Evolutionary conservation across 352 stramenopile species (phyloP).

Genomic region (Phytophthora cryptogea): DNA sequence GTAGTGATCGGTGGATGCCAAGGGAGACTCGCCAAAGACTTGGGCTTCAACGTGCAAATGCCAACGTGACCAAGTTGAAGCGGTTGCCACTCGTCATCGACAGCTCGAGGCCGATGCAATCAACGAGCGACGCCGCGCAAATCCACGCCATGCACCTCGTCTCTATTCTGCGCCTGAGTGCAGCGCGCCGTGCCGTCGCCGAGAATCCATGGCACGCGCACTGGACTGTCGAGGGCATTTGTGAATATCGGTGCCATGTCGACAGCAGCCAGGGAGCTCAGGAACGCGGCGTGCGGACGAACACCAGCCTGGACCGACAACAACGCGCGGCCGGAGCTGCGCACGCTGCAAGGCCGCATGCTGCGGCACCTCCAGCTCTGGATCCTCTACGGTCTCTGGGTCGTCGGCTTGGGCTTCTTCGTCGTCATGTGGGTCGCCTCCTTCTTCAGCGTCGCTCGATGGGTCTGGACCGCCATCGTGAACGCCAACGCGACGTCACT

Average conservation of each 20-base stretch:
- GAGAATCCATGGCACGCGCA: constrained; percentile 3
- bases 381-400: constrained; percentile 36
- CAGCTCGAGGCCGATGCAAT: constrained; percentile 13
- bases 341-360: constrained; percentile 32
- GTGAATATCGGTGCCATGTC: constrained; percentile 16
- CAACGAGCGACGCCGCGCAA: constrained; percentile 6
- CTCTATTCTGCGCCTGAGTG: constrained; percentile 6
- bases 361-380: constrained; percentile 33
- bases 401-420: constrained; percentile 39
- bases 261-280: constrained; percentile 4
- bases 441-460: constrained; percentile 8
- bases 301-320: constrained; percentile 25
- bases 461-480: not conserved
- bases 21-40: not conserved
- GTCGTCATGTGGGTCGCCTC: constrained; percentile 20
- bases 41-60: constrained; percentile 14
- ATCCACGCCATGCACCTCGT: constrained; percentile 14
- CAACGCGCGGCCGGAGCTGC: constrained; percentile 34
- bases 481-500: constrained; percentile 7
- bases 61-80: constrained; percentile 18
- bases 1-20: not conserved
- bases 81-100: constrained; percentile 12
- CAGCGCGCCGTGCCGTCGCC: not conserved
- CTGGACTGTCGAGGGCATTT: constrained; percentile 11
- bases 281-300: constrained; percentile 19